Conservation (phyloP, 495 filamentous ascomycete genomes). For the Penicillium parvum region DNA sequence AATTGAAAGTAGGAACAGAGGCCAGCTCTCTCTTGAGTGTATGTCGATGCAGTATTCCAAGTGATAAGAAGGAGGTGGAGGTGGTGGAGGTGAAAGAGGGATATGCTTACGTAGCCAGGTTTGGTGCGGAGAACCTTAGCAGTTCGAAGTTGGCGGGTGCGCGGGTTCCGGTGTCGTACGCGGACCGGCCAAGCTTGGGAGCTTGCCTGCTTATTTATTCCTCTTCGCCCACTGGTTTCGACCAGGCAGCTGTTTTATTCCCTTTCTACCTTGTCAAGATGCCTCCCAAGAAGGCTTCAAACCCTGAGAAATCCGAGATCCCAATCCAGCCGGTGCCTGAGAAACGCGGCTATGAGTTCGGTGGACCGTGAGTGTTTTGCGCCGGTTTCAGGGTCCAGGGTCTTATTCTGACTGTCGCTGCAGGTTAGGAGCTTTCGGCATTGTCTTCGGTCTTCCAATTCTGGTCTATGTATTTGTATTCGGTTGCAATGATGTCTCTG, state of each 20-base stretch:
- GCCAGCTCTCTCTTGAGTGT: conserved; percentile 12
- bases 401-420: conserved; percentile 17
- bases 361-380: conserved; percentile 69
- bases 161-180: conserved; percentile 24
- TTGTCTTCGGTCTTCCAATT: conserved; percentile 72
- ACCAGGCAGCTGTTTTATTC: conserved; percentile 5
- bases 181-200: neutral
- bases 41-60: neutral
- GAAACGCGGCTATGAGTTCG: conserved; percentile 72
- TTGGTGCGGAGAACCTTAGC: conserved; percentile 19
- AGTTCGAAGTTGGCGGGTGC: conserved; percentile 5
- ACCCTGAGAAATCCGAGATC: conserved; percentile 2
- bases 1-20: conserved; percentile 5
- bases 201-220: conserved; percentile 8
- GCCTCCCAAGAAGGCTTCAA: conserved; percentile 26
- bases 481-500: conserved; percentile 85
- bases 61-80: neutral
- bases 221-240: neutral
- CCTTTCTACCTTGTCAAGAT: conserved; percentile 13
- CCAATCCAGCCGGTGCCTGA: conserved; percentile 38
- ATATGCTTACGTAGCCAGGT: conserved; percentile 18
- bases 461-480: conserved; percentile 73
- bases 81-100: conserved; percentile 5
- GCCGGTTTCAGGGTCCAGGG: neutral
- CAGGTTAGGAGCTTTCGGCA: conserved; percentile 69